These are phyloP conservation scores for Alternaria conjuncta DNA, from an alignment of 2,329 filamentous ascomycete genomes.

Conservation along the genomic window DNA sequence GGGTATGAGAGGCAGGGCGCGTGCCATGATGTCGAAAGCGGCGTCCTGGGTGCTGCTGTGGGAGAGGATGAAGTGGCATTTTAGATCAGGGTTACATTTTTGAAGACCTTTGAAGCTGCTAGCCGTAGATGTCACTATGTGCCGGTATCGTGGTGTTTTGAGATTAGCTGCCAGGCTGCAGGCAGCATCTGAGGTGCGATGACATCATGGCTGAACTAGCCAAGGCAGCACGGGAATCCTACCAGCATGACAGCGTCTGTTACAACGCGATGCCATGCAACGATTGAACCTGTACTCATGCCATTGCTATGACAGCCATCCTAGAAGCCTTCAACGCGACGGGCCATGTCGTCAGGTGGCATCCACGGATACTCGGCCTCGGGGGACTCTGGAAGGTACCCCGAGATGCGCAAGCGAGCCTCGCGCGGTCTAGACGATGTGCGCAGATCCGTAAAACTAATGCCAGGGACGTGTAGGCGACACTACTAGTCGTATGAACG, in stretches of 20 bases:
- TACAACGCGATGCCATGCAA: neutral
- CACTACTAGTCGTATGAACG: neutral
- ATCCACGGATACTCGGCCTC: neutral
- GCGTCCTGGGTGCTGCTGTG: too few relatives aligned
- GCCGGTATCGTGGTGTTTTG: neutral
- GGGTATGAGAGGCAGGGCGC: slow-evolving; percentile 2
- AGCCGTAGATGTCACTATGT: neutral
- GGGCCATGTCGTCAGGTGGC: neutral
- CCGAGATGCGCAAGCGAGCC: neutral
- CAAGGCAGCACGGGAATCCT: neutral
- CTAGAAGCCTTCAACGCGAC: too few relatives aligned
- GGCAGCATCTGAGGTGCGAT: neutral
- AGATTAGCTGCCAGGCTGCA: neutral
- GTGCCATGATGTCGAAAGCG: neutral
- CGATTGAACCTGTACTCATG: neutral
- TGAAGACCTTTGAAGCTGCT: neutral
- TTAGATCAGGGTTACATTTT: neutral
- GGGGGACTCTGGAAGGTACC: neutral
- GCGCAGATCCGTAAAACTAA: neutral
- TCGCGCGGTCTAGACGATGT: neutral
- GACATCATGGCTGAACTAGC: neutral
- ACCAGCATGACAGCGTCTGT: neutral
- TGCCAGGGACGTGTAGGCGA: neutral
- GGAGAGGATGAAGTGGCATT: neutral
- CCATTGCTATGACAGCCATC: too few relatives aligned